phyloP scores from a whole-genome alignment of 75 land plant species.

The Adiantum capillusveneris region DNA sequence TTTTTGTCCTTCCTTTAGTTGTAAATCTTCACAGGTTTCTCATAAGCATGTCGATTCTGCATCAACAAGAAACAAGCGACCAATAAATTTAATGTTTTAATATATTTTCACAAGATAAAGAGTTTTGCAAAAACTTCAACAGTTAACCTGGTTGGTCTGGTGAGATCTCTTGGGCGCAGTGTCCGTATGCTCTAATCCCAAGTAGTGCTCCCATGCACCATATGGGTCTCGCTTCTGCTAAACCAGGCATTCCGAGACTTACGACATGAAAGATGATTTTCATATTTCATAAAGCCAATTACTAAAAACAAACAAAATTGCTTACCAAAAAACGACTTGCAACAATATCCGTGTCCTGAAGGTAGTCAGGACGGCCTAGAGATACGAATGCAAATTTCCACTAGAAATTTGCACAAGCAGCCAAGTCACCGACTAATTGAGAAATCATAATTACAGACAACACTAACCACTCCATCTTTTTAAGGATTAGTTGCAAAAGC shows the following conservation, averaged over 20 bases:
- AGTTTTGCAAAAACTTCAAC: too few relatives aligned
- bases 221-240: constrained; percentile 51
- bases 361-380: constrained; percentile 77
- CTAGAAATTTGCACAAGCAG: constrained; percentile 19
- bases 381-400: constrained; percentile 87
- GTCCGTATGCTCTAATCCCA: constrained; percentile 75
- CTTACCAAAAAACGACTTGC: constrained; percentile 64
- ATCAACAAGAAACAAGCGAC: neutral
- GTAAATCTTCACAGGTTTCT: constrained; percentile 90
- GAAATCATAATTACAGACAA: neutral
- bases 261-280: too few relatives aligned
- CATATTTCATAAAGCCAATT: too few relatives aligned
- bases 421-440: too few relatives aligned
- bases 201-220: constrained; percentile 85
- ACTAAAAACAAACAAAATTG: neutral
- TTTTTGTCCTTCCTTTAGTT: constrained; percentile 28
- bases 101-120: neutral
- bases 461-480: too few relatives aligned
- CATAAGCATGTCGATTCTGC: constrained; percentile 77
- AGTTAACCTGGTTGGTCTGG: constrained; percentile 46
- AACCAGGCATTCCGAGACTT: too few relatives aligned
- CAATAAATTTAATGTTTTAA: neutral
- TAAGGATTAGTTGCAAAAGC: too few relatives aligned
- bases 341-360: constrained; percentile 51
- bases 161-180: constrained; percentile 52